Evolutionary conservation across 257 asterid genomes (phyloP).

Genomic region (Ballota nigra): DNA sequence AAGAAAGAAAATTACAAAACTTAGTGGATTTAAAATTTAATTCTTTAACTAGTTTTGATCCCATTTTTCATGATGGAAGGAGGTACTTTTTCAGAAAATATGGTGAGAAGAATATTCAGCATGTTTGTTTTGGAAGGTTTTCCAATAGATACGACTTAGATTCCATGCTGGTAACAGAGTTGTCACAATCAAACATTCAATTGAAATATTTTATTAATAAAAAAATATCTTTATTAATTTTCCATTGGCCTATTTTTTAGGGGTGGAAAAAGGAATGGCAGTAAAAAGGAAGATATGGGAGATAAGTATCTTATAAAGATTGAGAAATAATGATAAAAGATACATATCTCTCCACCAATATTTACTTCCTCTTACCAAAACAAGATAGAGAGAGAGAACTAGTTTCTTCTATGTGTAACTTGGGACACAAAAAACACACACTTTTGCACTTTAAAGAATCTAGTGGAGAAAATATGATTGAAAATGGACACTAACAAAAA

Average conservation of each 20-base stretch:
- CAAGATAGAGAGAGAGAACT: neutral
- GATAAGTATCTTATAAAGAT: conserved; percentile 27
- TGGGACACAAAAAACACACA: conserved; percentile 19
- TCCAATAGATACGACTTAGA: conserved; percentile 25
- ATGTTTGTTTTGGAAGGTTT: conserved; percentile 20
- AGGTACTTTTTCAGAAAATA: neutral
- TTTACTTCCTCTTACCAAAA: neutral
- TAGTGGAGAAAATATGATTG: conserved; percentile 28
- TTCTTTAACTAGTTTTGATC: neutral
- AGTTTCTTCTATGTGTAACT: conserved; percentile 16
- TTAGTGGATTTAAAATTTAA: no score
- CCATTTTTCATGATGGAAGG: neutral
- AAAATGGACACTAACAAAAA: neutral
- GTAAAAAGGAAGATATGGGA: conserved; percentile 27
- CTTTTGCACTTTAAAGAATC: conserved; percentile 38
- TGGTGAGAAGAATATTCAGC: conserved; percentile 19
- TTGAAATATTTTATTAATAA: neutral
- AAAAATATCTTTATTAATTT: neutral
- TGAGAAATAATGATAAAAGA: conserved; percentile 14
- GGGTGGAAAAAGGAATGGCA: conserved; percentile 20
- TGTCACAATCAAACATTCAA: conserved; percentile 25
- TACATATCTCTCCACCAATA: conserved; percentile 23
- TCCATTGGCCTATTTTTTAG: neutral
- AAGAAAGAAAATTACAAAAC: no score
- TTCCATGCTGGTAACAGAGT: conserved; percentile 20